These are phyloP conservation scores for Fusarium verticillioides DNA, from an alignment of 2,329 filamentous ascomycete genomes.

Conservation along the genomic window DNA sequence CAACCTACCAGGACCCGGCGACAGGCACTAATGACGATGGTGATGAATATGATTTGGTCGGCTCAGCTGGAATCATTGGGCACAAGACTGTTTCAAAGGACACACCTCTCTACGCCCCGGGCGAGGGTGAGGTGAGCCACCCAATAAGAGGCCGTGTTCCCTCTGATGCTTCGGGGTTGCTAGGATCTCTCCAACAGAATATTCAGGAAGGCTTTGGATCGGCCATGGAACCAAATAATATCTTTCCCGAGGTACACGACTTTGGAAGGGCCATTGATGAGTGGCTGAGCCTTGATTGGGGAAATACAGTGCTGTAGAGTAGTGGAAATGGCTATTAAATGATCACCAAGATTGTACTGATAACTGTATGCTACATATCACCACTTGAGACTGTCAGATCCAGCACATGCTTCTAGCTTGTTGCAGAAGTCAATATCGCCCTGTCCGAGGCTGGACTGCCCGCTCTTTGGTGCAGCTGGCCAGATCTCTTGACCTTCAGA, in stretches of 20 bases:
- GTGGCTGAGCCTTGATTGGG: constrained; percentile 3
- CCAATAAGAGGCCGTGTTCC: background rate
- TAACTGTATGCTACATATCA: too few species aligned
- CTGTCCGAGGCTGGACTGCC: accelerated
- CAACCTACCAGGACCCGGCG: accelerated
- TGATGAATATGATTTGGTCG: background rate
- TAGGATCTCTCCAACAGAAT: background rate
- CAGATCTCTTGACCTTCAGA: background rate
- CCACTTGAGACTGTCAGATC: background rate
- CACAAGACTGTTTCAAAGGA: background rate
- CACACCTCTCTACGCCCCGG: background rate
- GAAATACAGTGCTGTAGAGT: background rate
- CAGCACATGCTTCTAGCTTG: background rate
- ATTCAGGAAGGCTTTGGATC: background rate
- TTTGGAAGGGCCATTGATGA: constrained; percentile 1
- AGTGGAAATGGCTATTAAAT: background rate
- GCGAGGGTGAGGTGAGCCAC: background rate
- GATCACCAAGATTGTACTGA: accelerated
- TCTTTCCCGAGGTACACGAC: background rate
- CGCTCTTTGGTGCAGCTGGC: background rate
- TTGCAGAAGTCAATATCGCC: background rate
- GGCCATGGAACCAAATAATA: background rate
- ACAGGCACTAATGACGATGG: background rate
- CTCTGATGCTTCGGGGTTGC: background rate
- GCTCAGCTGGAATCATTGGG: background rate